Base-by-base conservation (phyloP, 163 green algal genomes). In the Volvox carteri region DNA sequence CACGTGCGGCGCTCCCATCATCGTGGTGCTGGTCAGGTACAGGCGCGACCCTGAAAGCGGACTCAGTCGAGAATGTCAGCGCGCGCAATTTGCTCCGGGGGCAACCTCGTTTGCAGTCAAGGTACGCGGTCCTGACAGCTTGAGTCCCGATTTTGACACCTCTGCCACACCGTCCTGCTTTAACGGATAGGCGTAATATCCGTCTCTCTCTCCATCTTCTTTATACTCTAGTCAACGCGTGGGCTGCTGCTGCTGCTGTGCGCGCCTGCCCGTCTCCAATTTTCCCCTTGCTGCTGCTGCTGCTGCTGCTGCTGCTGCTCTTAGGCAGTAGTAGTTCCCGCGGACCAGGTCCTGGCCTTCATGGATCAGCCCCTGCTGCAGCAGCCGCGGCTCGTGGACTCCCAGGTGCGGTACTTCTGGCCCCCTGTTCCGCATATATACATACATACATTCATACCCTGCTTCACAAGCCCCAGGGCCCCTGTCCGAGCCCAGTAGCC, bases 321-420 rank as follows among this genome's bases (percentile, higher is more conserved):
- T 23, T 48, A 86, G 78, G 42, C 78, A 65, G 46, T 87, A 0
- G 62, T 87, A 6, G 80, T 87, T 23, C 80, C 80, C 5, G 44
- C 80, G 18, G 44, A 68, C n/a, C 62, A 54, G 9, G 44, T 78
- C 0, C 62, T 70, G 30, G 46, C 74, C 2, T 78, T 54, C 33
- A 87, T 87, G 80, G 18, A 78, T 30, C n/a, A 50, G 23, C 44
- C 62, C 0, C 62, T 79, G 7, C 80, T 87, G 62, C 35, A 78
- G 33, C 80, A 87, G 30, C 80, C 80, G 19, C n/a, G 42, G 0
- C 60, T 87, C 7, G 48, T 35, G 5, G 80, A 87, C 23, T 41
- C 44, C 2, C 46, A 87, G 46, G 80, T 68, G 35, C 11, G 73
- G 8, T 12, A 35, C 37, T 78, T 50, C n/a, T n/a, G n/a, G n/a